These are phyloP conservation scores for Mycena vulgaris DNA, from an alignment of 768 basidiomycete genomes.

Conservation along the genomic window DNA sequence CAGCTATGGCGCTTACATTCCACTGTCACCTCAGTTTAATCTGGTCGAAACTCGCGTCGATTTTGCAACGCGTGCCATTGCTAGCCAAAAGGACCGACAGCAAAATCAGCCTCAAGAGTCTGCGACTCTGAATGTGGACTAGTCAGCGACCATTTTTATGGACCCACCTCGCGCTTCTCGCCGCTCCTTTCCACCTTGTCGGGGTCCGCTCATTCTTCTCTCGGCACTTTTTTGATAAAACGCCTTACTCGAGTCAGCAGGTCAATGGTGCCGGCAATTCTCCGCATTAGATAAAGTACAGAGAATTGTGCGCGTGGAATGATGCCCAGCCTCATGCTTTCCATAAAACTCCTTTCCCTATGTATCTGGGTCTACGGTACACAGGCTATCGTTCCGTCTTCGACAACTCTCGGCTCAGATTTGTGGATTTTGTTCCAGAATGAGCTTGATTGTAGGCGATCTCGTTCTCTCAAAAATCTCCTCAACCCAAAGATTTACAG, in stretches of 20 bases:
- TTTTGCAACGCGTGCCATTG: too few species aligned
- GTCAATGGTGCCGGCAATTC: constrained; percentile 12
- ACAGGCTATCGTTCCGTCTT: constrained; percentile 7
- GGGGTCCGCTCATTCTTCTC: background rate
- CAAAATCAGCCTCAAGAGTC: too few species aligned
- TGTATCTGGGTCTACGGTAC: background rate
- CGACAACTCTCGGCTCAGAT: constrained; percentile 27
- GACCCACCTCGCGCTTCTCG: too few species aligned
- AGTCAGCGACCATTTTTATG: too few species aligned
- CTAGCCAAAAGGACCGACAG: too few species aligned
- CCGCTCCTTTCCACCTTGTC: background rate
- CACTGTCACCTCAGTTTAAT: too few species aligned
- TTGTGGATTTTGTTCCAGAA: constrained; percentile 37
- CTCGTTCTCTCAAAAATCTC: background rate
- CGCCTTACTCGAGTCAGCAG: constrained; percentile 12
- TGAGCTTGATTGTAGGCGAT: constrained; percentile 34
- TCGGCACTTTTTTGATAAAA: background rate
- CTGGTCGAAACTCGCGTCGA: too few species aligned
- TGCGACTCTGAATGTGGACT: too few species aligned
- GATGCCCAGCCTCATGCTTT: constrained; percentile 18
- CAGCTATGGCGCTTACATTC: too few species aligned
- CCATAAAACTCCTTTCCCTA: background rate
- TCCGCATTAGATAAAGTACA: constrained; percentile 10
- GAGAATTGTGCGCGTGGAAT: background rate
- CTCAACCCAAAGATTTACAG: background rate